Conservation (phyloP, 1,139 yeast genomes). For the Geotrichum reessii region DNA sequence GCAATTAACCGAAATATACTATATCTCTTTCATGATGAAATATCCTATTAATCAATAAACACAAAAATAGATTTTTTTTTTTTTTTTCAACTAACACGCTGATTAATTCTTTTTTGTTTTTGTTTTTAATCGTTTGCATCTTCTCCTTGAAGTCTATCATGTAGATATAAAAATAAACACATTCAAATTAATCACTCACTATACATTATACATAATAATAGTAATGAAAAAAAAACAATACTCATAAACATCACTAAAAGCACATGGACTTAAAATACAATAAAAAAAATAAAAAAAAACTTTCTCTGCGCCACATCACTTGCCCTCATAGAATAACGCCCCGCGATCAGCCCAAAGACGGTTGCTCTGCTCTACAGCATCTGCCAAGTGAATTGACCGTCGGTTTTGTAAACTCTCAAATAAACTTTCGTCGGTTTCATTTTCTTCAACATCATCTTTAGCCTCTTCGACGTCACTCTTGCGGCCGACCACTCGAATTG, state of each 20-base stretch:
- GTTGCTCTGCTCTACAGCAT: conserved; percentile 6
- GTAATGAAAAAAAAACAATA: too few relatives aligned
- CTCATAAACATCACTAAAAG: background rate
- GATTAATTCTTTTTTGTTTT: too few relatives aligned
- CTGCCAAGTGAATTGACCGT: conserved; percentile 8
- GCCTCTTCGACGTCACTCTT: background rate
- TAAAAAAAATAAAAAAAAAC: background rate
- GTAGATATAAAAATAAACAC: too few relatives aligned
- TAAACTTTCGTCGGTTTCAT: background rate
- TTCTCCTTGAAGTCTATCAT: too few relatives aligned
- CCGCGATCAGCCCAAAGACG: conserved; percentile 11
- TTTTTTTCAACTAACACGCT: too few relatives aligned
- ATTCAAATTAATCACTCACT: too few relatives aligned
- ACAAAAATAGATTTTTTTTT: too few relatives aligned
- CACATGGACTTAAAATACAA: background rate
- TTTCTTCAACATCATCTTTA: background rate
- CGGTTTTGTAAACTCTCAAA: conserved; percentile 7
- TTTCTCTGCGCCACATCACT: background rate
- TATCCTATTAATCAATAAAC: too few relatives aligned
- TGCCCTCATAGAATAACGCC: conserved; percentile 1
- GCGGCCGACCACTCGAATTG: conserved; percentile 4
- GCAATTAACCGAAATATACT: too few relatives aligned
- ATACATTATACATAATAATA: too few relatives aligned
- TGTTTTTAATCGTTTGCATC: too few relatives aligned
- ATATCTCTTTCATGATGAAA: too few relatives aligned